Evolutionary conservation across 2,329 filamentous ascomycete species (phyloP).

Genomic region (Tricladium varicosporioides): DNA sequence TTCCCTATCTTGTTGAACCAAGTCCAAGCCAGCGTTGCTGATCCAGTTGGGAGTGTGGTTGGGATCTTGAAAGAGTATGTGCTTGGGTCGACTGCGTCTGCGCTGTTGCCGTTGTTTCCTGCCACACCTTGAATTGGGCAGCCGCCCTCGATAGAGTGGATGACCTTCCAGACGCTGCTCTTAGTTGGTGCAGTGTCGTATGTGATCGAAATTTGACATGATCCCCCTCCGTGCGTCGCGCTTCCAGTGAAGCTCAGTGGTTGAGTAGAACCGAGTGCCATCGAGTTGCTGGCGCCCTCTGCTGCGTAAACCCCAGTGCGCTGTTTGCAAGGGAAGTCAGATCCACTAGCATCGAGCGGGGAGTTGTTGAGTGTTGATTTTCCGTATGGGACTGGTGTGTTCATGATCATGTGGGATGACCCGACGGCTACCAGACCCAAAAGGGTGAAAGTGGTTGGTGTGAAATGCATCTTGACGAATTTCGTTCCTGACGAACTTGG

Average conservation of each 20-base stretch:
- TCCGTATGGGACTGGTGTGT: constrained; percentile 62
- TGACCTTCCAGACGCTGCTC: constrained; percentile 77
- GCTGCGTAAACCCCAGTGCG: constrained; percentile 46
- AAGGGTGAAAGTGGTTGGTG: constrained; percentile 50
- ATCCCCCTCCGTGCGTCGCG: constrained; percentile 86
- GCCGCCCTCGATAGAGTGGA: constrained; percentile 82
- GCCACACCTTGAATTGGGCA: constrained; percentile 63
- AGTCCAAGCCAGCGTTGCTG: constrained; percentile 84
- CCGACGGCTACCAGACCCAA: constrained; percentile 57
- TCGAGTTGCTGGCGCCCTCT: constrained; percentile 52
- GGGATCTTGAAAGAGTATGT: constrained; percentile 73
- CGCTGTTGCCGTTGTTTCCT: constrained; percentile 56
- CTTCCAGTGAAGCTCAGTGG: constrained; percentile 64
- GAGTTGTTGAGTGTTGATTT: constrained; percentile 52
- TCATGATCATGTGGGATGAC: constrained; percentile 76
- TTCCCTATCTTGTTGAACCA: constrained; percentile 95
- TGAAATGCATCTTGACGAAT: constrained; percentile 44
- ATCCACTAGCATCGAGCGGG: constrained; percentile 60
- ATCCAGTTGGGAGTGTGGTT: constrained; percentile 65
- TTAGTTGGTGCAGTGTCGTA: constrained; percentile 69
- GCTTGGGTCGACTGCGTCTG: constrained; percentile 46
- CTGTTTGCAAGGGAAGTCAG: constrained; percentile 82
- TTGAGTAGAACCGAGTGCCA: constrained; percentile 61
- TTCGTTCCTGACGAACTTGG: constrained; percentile 27
- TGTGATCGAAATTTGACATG: constrained; percentile 85